Base-by-base conservation (phyloP, 1,284 basidiomycete genomes). In the Naganishia liquefaciens region DNA sequence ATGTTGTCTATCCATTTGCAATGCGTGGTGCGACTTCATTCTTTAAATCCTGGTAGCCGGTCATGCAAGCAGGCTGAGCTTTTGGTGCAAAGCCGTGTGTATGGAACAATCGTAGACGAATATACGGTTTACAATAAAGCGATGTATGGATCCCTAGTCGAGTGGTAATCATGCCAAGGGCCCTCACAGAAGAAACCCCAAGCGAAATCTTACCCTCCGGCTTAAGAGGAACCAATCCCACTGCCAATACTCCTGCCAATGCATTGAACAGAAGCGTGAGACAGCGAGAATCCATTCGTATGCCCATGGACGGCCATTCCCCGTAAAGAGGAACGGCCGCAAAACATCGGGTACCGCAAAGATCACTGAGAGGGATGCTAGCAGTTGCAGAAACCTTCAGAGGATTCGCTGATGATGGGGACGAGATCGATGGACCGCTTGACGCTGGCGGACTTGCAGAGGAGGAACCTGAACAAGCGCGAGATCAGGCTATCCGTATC, bases 161-260 rank as follows among this genome's bases (percentile, higher is more conserved):
- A 60, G 57, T 60, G 57, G 57, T 60, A 49, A 50, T 60, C 57
- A 60, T 60, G 21, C 50, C n/a, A 46, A 60, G 57, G n/a, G 57
- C 57, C 57, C 57, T 60, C 57, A 50, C 57, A 60, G 57, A 60
- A 46, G 57, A 60, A 60, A 60, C 57, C 57, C 57, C 57, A 60
- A 60, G 11, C n/a, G n/a, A 33, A 42, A 50, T 60, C 57, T 50
- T 60, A 60, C 57, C 46, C 57, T 60, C 57, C 57, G 57, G 57
- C 57, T 60, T 60, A 60, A 60, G 47, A 46, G 49, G 17, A 40
- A 40, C 46, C 57, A 60, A 60, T 60, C 57, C 47, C 57, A 25
- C 57, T 60, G 57, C 46, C 57, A 47, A 60, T 60, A 60, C 46
- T 39, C 27, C 46, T 23, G 25, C 27, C 37, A 46, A 60, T 46